A percentile compares a stretch with the other conserved stretches of the same genome.
These are phyloP conservation scores for Termitomyces sp. DNA, from an alignment of 768 basidiomycete species.

Conservation along the genomic window DNA sequence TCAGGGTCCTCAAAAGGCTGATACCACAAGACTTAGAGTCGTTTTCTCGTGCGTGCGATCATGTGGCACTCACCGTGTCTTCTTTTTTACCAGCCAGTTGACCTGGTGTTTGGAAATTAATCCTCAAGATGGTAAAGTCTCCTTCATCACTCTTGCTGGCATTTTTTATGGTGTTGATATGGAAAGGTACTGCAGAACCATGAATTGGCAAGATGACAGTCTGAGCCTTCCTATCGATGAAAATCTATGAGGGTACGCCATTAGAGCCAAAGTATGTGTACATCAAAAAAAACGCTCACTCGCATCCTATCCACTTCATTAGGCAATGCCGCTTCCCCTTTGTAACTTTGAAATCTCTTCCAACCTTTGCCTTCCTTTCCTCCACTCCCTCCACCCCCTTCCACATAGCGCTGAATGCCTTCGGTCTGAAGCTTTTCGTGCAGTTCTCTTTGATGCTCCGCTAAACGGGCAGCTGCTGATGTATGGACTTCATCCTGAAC, in stretches of 20 bases:
- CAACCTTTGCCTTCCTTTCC: conserved; percentile 90
- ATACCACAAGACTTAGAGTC: conserved; percentile 2
- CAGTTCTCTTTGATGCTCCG: conserved; percentile 83
- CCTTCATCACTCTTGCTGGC: conserved; percentile 97
- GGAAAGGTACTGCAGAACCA: conserved; percentile 95
- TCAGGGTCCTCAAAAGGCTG: conserved; percentile 97
- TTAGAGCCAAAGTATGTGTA: not conserved
- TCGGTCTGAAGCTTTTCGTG: conserved; percentile 72
- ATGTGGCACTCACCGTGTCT: conserved; percentile 63
- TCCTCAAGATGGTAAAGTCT: conserved; percentile 88
- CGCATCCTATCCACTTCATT: conserved; percentile 74
- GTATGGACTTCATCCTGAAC: conserved; percentile 81
- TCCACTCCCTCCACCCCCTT: conserved; percentile 66
- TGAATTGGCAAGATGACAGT: conserved; percentile 91
- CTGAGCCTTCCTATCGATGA: conserved; percentile 85
- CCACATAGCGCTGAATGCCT: conserved; percentile 80
- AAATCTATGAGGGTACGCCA: conserved; percentile 51
- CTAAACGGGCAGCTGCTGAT: conserved; percentile 70
- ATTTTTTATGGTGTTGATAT: conserved; percentile 98
- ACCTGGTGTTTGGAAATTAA: conserved; percentile 98
- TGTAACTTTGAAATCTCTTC: conserved; percentile 96
- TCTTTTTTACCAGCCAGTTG: conserved; percentile 98
- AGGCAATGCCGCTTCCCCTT: conserved; percentile 88
- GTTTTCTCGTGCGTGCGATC: not conserved
- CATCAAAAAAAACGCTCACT: conserved; percentile 39